Evolutionary conservation across 2,329 filamentous ascomycete genomes (phyloP).

Genomic region (Fusarium hainanense): DNA sequence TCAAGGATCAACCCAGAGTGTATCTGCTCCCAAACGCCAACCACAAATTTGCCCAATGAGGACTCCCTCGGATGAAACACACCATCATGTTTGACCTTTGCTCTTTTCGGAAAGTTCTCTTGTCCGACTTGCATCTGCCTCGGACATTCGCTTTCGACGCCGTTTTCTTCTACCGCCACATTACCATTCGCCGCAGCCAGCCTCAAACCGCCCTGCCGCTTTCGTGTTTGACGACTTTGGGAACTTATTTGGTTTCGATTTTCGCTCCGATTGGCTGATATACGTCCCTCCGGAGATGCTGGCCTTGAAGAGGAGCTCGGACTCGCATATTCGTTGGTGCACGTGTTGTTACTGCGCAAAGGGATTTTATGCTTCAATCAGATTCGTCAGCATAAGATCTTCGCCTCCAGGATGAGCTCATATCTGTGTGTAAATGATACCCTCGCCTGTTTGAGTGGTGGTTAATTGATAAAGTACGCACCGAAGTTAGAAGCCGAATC

Average conservation of each 20-base stretch:
- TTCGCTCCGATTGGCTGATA: neutral
- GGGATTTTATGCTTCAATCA: neutral
- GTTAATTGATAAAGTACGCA: neutral
- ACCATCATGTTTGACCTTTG: neutral
- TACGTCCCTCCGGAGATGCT: neutral
- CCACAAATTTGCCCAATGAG: neutral
- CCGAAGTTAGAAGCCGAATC: neutral
- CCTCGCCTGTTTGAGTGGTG: neutral
- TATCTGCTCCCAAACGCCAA: neutral
- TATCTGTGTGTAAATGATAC: neutral
- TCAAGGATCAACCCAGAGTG: neutral
- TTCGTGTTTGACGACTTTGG: neutral
- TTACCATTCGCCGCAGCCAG: neutral
- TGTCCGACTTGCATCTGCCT: neutral
- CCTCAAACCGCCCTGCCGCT: neutral
- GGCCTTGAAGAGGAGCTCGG: neutral
- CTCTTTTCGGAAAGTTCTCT: constrained; percentile 5
- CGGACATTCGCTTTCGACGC: neutral
- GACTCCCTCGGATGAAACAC: neutral
- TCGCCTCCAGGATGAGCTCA: neutral
- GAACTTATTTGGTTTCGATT: neutral
- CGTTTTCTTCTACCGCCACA: neutral
- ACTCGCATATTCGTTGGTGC: neutral
- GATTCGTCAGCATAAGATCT: neutral
- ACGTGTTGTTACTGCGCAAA: neutral